phyloP scores from a whole-genome alignment of 2,329 filamentous ascomycete genomes.

The Huntiella abstrusa region DNA sequence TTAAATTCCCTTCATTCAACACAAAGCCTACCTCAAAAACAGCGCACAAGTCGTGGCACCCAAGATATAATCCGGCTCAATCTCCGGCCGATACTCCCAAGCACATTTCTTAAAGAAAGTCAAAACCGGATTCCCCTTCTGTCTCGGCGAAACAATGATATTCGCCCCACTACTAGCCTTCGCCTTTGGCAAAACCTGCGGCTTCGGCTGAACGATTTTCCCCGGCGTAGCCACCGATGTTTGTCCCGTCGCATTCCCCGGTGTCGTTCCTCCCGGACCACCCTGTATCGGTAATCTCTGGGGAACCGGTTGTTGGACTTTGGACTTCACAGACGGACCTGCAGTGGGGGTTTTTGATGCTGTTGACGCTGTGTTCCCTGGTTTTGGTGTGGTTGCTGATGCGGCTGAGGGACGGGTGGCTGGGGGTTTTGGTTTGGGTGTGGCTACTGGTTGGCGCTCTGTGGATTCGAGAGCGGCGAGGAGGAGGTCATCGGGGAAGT shows the following conservation, averaged over 20 bases:
- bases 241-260: not conserved
- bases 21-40: constrained; percentile 44
- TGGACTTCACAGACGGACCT: constrained; percentile 10
- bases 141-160: constrained; percentile 76
- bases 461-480: constrained; percentile 11
- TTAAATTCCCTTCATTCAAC: not conserved
- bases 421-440: constrained; percentile 1
- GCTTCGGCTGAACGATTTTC: constrained; percentile 69
- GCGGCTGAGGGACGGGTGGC: constrained; percentile 11
- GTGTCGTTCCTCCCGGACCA: not conserved
- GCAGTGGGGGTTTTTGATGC: not conserved
- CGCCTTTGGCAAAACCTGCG: constrained; percentile 60
- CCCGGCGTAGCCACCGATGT: constrained; percentile 15
- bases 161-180: constrained; percentile 46
- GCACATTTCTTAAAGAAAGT: constrained; percentile 62
- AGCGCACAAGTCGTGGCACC: constrained; percentile 76
- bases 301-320: constrained; percentile 28
- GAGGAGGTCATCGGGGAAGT: constrained; percentile 9
- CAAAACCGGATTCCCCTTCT: constrained; percentile 88
- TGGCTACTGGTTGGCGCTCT: constrained; percentile 3
- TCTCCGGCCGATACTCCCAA: constrained; percentile 86
- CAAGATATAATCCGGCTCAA: constrained; percentile 83
- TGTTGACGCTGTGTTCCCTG: constrained; percentile 6
- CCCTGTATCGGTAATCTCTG: constrained; percentile 33
- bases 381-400: constrained; percentile 6